Base-by-base conservation (phyloP, 768 basidiomycete genomes). In the Kwoniella pini region DNA sequence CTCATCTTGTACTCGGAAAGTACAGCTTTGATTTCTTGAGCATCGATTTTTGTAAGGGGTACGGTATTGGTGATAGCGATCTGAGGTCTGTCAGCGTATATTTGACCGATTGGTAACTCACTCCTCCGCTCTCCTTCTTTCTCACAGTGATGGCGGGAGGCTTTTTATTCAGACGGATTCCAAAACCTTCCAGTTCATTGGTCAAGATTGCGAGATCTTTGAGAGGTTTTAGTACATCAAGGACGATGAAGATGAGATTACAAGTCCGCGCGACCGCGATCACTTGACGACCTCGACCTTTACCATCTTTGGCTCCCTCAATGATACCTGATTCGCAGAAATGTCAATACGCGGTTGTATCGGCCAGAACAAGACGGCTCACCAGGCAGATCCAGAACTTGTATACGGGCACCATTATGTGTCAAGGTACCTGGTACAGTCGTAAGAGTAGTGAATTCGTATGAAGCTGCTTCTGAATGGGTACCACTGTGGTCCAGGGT, bases 211-310 rank as follows among this genome's bases (percentile, higher is more conserved):
- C 88, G 74, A 96, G 71, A 82, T 98, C 95, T 24, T 88, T 90
- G 17, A 98, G 85, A n/a, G 96, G 96, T 80, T 98, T 99, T 33
- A 96, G 85, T 26, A 99, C 96, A 72, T 99, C 96, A 49, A 99
- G 85, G 27, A 98, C 90, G 77, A 99, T 98, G 80, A 98, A 98
- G 62, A 99, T 97, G 33, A 98, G 86, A 78, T 97, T 91, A 79
- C 96, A 98, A 39, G 96, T 98, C 61, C 96, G 87, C 7, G 96
- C 95, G 67, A 99, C 96, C 17, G 70, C 74, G 42, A 78, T 64
- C 53, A 83, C 86, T 84, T 98, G 95, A 67, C 91, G 88, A 83
- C 95, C 95, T 83, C 95, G 82, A 78, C 95, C 95, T 77, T 90
- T 86, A 54, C 94, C 94, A 69, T 96, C 94, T 72, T 92, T 91